Evolutionary conservation across 495 filamentous ascomycete genomes (phyloP), one percentile per base, ranked within the genome.

Genomic region (Penicillium bovifimosum): DNA sequence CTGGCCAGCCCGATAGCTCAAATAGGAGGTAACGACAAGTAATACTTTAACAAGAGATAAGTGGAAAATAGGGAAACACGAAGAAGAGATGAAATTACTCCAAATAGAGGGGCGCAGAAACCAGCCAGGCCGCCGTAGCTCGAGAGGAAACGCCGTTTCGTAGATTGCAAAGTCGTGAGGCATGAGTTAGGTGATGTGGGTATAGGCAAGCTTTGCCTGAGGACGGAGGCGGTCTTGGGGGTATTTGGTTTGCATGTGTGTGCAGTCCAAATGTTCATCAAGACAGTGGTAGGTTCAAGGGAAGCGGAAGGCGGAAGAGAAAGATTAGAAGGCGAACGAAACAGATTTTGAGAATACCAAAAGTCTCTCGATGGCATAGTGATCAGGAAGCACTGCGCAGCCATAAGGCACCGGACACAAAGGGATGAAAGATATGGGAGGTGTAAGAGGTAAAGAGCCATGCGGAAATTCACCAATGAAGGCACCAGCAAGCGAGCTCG

Each of bases 131-230:
- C 59, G 47, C 56, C 52, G 48, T 52, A 33, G 35, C 45, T 18
- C 27, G 40, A 46, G 33, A 49, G 13, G 31, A 54, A 59, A 64
- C 62, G 64, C 64, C 62, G 54, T 48, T 54, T 64, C 58, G 42
- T 52, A 58, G 51, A 56, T 59, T 38, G 43, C 29, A 50, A 41
- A 39, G 56, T 67, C 65, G 54, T 67, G 55, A 67, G 55, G 48
- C 65, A 66, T 67, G 53, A 65, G 46, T 42, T 24, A 29, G 36
- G 13, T 47, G 31, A 40, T 33, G 42, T 26, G 33, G 16, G 50
- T 41, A 14, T 18, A 40, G 44, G 26, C 32, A 28, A 26, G 34
- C 34, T 17, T 58, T 38, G 34, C 27, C 46, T 52, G 44, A 53
- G 38, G 35, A 54, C 42, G 45, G 55, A 61, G 56, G 52, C 47